Percentiles rank a stretch among this genome's conserved stretches.
These are phyloP conservation scores for Pseudogymnoascus sp. DNA, from an alignment of 2,329 filamentous ascomycete genomes.

Conservation along the genomic window DNA sequence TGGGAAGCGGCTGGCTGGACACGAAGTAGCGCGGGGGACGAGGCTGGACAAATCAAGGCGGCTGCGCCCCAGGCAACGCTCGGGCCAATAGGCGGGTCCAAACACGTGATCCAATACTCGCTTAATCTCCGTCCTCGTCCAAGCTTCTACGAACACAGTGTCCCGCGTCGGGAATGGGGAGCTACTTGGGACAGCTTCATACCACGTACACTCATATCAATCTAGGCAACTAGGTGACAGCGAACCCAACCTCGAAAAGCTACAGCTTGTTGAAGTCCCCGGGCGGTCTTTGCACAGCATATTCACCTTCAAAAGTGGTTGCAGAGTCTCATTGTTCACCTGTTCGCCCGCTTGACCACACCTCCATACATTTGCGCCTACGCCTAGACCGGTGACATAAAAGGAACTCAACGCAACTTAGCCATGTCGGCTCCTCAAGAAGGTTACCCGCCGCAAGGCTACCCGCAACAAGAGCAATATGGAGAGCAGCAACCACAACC, in stretches of 20 bases:
- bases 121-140: neutral
- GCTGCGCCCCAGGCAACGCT: neutral
- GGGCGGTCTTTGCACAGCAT: constrained; percentile 1
- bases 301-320: neutral
- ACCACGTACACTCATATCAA: constrained; percentile 2
- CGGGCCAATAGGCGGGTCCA: neutral
- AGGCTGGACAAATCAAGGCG: constrained; percentile 9
- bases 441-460: constrained; percentile 40
- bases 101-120: neutral
- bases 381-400: constrained; percentile 1
- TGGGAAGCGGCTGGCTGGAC: neutral
- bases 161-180: constrained; percentile 6
- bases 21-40: constrained; percentile 3
- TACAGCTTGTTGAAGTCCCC: constrained; percentile 7
- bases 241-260: neutral
- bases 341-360: neutral
- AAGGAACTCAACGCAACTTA: neutral
- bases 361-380: neutral
- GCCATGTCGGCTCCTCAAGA: constrained; percentile 44
- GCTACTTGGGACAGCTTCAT: constrained; percentile 3
- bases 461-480: constrained; percentile 39
- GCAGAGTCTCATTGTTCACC: neutral
- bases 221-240: neutral
- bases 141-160: constrained; percentile 8
- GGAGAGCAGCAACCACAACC: constrained; percentile 34